phyloP scores from a whole-genome alignment of 164 flowering plant species.

The Magnolia officinalis region DNA sequence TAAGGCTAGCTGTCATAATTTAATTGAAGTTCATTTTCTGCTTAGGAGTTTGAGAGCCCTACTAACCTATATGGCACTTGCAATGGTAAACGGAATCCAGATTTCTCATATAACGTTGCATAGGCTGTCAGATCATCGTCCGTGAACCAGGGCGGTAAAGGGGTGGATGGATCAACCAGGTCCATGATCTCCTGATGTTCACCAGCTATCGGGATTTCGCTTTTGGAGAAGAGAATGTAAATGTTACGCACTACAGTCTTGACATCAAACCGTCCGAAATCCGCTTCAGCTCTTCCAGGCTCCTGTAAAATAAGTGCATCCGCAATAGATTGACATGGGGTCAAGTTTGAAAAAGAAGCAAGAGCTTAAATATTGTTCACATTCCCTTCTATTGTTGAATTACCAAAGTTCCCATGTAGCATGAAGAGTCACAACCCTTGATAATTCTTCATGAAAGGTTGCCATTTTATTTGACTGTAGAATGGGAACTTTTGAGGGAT shows the following conservation, averaged over 20 bases:
- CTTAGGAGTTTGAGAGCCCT: no score
- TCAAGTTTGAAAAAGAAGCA: no score
- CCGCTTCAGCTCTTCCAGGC: slow-evolving; percentile 59
- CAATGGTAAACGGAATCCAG: slow-evolving; percentile 50
- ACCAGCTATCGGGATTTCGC: slow-evolving; percentile 42
- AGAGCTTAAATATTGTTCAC: no score
- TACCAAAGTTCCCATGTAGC: no score
- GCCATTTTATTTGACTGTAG: no score
- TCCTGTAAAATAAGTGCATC: slow-evolving; percentile 23
- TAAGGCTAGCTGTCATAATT: no score
- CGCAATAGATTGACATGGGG: no score
- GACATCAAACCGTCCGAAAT: slow-evolving; percentile 42
- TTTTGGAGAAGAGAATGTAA: slow-evolving; percentile 50
- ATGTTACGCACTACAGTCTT: slow-evolving; percentile 50
- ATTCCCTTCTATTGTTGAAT: no score
- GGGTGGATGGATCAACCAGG: slow-evolving; percentile 47
- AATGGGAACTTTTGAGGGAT: no score
- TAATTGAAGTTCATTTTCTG: no score
- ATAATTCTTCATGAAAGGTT: no score
- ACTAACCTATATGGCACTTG: slow-evolving; percentile 44
- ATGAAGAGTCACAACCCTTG: no score
- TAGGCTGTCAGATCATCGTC: slow-evolving; percentile 49
- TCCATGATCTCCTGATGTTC: slow-evolving; percentile 55
- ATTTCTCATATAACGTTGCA: slow-evolving; percentile 39
- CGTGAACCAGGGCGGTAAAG: slow-evolving; percentile 52